A percentile compares a stretch with the other conserved stretches of the same genome.
These are phyloP conservation scores for Musa troglodytarum DNA, from an alignment of 176 grass and related monocot genomes.

Conservation along the genomic window DNA sequence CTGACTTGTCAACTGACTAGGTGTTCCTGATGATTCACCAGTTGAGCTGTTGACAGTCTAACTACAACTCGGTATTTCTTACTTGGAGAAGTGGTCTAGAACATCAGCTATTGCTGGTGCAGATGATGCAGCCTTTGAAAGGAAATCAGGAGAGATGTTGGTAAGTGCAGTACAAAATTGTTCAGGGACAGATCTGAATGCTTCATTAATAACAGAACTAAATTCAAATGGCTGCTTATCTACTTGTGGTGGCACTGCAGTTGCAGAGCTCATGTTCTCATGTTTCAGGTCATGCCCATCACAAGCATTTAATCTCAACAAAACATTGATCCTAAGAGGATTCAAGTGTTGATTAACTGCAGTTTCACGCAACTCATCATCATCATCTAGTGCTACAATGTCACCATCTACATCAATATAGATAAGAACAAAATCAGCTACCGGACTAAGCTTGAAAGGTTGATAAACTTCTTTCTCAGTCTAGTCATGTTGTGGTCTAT, in stretches of 20 bases:
- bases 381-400: slow-evolving; percentile 56
- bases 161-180: slow-evolving; percentile 35
- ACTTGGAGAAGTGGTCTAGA: slow-evolving; percentile 23
- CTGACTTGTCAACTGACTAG: not conserved
- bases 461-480: slow-evolving; percentile 45
- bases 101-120: slow-evolving; percentile 7
- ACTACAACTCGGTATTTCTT: slow-evolving; percentile 10
- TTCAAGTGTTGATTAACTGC: slow-evolving; percentile 52
- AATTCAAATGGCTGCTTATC: slow-evolving; percentile 9
- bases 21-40: slow-evolving; percentile 7
- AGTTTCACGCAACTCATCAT: slow-evolving; percentile 57
- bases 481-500: slow-evolving; percentile 6
- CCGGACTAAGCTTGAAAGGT: slow-evolving; percentile 47
- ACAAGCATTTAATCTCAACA: slow-evolving; percentile 32
- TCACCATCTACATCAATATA: slow-evolving; percentile 78
- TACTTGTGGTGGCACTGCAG: not conserved
- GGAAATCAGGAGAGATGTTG: slow-evolving; percentile 46
- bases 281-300: not conserved
- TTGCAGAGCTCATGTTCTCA: not conserved
- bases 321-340: slow-evolving; percentile 57
- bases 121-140: slow-evolving; percentile 30
- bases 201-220: slow-evolving; percentile 45
- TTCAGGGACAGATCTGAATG: slow-evolving; percentile 44
- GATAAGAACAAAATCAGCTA: slow-evolving; percentile 38
- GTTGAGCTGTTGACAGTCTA: not conserved